Evolutionary conservation across 345 rosid species (phyloP).

Genomic region (Cardiospermum halicacabum): DNA sequence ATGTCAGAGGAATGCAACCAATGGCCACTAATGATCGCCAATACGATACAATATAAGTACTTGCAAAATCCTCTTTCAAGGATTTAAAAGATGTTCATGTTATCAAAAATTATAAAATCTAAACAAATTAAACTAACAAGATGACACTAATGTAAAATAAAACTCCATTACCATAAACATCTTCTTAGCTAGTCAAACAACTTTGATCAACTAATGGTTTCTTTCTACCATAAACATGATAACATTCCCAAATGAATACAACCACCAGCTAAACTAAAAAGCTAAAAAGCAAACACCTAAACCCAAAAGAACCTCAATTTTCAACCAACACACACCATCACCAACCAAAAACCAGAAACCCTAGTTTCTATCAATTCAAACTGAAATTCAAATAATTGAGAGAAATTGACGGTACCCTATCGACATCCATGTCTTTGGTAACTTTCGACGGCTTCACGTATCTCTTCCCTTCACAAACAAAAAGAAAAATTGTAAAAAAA

Average conservation of each 20-base stretch:
- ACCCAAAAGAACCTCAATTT: background rate
- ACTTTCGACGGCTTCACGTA: conserved; percentile 62
- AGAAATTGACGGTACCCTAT: conserved; percentile 37
- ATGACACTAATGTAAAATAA: background rate
- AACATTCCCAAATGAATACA: background rate
- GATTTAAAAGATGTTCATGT: background rate
- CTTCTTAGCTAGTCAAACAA: background rate
- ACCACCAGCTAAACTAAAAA: background rate
- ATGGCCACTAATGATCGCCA: background rate
- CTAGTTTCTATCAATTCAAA: background rate
- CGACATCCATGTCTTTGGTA: conserved; percentile 65
- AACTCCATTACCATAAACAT: background rate
- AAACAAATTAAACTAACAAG: background rate
- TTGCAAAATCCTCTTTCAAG: background rate
- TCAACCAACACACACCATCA: too few species aligned
- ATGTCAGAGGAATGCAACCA: background rate
- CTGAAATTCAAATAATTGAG: background rate
- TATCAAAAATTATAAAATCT: background rate
- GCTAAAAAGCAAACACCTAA: background rate
- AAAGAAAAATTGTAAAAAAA: background rate
- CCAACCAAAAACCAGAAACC: background rate
- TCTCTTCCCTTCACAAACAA: conserved; percentile 53
- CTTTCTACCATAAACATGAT: background rate
- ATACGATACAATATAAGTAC: background rate
- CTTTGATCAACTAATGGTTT: background rate